Conservation (phyloP, 2,329 filamentous ascomycete genomes). For the Alternaria triticina region DNA sequence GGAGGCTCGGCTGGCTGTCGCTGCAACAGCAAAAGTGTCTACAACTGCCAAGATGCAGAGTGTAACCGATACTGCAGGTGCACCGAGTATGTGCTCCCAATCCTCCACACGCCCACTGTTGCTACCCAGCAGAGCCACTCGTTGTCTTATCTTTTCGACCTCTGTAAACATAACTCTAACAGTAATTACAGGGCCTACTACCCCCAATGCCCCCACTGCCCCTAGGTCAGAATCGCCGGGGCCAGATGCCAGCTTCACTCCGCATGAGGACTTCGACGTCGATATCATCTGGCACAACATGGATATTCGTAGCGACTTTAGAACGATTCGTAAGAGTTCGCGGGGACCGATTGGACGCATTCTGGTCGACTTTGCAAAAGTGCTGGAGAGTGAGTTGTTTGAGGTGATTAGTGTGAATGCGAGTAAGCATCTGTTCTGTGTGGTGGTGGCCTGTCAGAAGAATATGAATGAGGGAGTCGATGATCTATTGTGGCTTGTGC, state of each 20-base stretch:
- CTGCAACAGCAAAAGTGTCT: neutral
- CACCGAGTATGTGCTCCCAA: neutral
- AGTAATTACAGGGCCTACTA: neutral
- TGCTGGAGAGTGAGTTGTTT: constrained; percentile 3
- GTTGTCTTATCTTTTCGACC: neutral
- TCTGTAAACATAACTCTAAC: neutral
- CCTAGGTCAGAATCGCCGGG: neutral
- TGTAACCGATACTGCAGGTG: neutral
- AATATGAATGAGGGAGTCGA: neutral
- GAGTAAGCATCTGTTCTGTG: constrained; percentile 12
- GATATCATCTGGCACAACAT: constrained; percentile 8
- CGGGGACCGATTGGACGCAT: constrained; percentile 7
- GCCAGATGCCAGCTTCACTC: neutral
- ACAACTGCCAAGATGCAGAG: constrained; percentile 1
- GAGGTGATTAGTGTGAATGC: constrained; percentile 9
- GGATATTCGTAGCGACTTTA: constrained; percentile 2
- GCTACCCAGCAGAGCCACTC: neutral
- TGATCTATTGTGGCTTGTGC: neutral
- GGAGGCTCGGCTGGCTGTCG: neutral
- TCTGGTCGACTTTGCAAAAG: constrained; percentile 7
- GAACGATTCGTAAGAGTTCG: constrained; percentile 2
- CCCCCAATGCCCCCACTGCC: neutral
- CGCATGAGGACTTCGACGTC: constrained; percentile 4
- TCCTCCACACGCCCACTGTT: neutral
- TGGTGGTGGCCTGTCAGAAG: constrained; percentile 1